phyloP scores from a whole-genome alignment of 2,329 filamentous ascomycete species.

The Cladophialophora bantiana region DNA sequence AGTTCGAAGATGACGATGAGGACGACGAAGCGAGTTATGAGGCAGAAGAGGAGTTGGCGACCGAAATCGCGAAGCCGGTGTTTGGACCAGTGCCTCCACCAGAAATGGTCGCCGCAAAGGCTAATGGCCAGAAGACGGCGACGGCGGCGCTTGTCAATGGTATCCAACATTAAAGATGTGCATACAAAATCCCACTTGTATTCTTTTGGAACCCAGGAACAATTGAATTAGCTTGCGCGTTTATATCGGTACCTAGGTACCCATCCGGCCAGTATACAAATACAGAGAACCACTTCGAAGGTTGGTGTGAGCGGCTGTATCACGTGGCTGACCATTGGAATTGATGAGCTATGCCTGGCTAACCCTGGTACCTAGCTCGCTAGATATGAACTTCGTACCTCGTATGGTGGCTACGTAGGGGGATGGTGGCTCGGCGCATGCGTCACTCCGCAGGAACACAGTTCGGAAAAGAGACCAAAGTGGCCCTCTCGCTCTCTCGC shows the following conservation, averaged over 20 bases:
- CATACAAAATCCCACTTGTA: background rate
- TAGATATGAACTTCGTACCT: background rate
- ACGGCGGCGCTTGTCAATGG: conserved; percentile 51
- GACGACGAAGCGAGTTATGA: conserved; percentile 66
- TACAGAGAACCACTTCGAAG: background rate
- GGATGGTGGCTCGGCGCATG: background rate
- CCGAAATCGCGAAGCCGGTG: conserved; percentile 50
- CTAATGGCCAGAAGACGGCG: conserved; percentile 53
- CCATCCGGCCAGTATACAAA: background rate
- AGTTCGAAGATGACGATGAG: conserved; percentile 66
- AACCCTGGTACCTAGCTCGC: no score
- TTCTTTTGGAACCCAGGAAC: background rate
- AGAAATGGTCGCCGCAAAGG: conserved; percentile 54
- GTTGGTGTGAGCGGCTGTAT: background rate
- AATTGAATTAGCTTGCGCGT: background rate
- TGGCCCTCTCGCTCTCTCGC: conserved; percentile 1
- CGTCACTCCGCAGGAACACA: conserved; percentile 6
- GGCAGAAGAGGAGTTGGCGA: conserved; percentile 60
- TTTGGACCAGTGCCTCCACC: conserved; percentile 61
- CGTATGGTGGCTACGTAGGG: background rate
- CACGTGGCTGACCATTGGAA: background rate
- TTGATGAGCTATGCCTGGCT: no score
- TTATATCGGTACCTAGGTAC: background rate
- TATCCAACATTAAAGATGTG: conserved; percentile 43
- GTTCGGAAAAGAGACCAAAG: conserved; percentile 7